phyloP scores from a whole-genome alignment of 2,329 filamentous ascomycete genomes.

The Alternaria tenuissima region DNA sequence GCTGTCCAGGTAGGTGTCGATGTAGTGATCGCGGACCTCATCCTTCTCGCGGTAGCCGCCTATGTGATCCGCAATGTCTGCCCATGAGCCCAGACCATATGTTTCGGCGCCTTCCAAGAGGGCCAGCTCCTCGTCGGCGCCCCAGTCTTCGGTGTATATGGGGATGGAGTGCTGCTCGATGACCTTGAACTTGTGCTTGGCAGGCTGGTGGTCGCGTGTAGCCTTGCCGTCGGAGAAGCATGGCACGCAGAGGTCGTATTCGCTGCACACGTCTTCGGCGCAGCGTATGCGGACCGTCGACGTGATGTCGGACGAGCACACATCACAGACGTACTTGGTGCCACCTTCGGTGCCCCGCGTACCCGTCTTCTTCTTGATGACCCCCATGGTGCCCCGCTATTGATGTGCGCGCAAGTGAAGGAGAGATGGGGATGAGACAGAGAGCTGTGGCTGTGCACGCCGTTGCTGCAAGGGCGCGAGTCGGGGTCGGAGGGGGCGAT shows the following conservation, averaged over 20 bases:
- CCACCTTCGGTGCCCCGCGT: constrained; percentile 79
- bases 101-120: constrained; percentile 93
- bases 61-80: constrained; percentile 97
- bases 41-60: constrained; percentile 94
- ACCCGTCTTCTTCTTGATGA: constrained; percentile 95
- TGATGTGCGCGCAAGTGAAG: constrained; percentile 9
- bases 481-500: constrained; percentile 5
- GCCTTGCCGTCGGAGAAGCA: constrained; percentile 87
- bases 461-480: constrained; percentile 16
- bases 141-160: constrained; percentile 94
- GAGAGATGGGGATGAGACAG: constrained; percentile 18
- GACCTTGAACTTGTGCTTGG: constrained; percentile 86
- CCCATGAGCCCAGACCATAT: constrained; percentile 96
- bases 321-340: constrained; percentile 93
- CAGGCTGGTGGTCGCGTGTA: constrained; percentile 85
- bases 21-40: constrained; percentile 94
- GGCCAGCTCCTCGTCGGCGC: constrained; percentile 94
- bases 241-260: constrained; percentile 96
- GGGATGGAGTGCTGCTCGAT: constrained; percentile 99
- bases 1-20: constrained; percentile 85
- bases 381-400: constrained; percentile 71
- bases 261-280: constrained; percentile 76
- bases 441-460: constrained; percentile 37
- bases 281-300: constrained; percentile 96
- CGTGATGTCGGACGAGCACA: constrained; percentile 95